A percentile compares a stretch with the other conserved stretches of the same genome.
These are phyloP conservation scores for Plasmodium gallinaceum DNA, from an alignment of 169 alveolate genomes.

Conservation along the genomic window DNA sequence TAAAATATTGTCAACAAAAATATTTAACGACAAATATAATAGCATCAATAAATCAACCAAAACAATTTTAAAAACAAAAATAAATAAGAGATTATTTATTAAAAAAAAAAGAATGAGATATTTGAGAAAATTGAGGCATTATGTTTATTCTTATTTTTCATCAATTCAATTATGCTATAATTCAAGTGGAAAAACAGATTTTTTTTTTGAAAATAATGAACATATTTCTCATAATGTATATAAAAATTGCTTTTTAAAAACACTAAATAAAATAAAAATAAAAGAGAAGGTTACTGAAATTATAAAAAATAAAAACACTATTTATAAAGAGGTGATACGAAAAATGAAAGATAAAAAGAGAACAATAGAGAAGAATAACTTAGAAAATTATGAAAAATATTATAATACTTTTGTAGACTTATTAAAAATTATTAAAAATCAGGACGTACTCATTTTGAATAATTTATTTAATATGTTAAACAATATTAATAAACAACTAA, in stretches of 20 bases:
- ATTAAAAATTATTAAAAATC: conserved; percentile 23
- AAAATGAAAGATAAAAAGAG: conserved; percentile 14
- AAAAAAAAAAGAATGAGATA: conserved; percentile 20
- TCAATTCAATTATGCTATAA: background rate
- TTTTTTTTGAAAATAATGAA: background rate
- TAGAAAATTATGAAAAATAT: conserved; percentile 8
- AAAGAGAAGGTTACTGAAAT: conserved; percentile 18
- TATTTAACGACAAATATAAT: background rate
- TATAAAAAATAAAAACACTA: conserved; percentile 21
- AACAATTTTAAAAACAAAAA: background rate
- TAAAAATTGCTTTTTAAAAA: conserved; percentile 28
- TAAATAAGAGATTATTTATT: conserved; percentile 9
- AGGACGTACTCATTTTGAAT: conserved; percentile 43
- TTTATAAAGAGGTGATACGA: conserved; percentile 36
- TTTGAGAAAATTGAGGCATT: conserved; percentile 1
- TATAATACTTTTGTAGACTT: conserved; percentile 24
- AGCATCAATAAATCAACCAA: background rate
- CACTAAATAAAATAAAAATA: conserved; percentile 39
- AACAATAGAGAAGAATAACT: background rate
- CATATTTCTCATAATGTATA: background rate
- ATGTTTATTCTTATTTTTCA: conserved; percentile 28
- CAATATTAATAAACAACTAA: conserved; percentile 27
- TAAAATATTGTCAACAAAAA: too few species aligned
- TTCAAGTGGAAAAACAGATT: background rate
- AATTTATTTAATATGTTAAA: conserved; percentile 35